Base-by-base conservation (phyloP, 1,139 yeast species). In the Saccharomycopsis hybrid region DNA sequence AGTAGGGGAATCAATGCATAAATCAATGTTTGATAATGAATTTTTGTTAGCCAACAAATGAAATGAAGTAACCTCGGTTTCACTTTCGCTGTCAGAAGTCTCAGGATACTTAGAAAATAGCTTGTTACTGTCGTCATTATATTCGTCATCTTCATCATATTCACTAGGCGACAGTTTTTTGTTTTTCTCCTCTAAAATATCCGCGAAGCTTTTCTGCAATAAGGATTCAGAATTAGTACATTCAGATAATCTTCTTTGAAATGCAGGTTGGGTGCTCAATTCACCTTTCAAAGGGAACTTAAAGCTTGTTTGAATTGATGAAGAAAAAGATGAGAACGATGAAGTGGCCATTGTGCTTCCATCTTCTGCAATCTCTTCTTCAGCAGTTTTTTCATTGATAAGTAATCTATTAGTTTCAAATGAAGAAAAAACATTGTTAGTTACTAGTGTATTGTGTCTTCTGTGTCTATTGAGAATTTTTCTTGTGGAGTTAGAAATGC, bases 1-100 rank as follows among this genome's bases (percentile, higher is more conserved):
- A 8, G 50, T 47, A 5, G 50, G 50, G 9, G 43, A 36, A 31
- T 47, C 50, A 33, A 47, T 41, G 35, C 50, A 47, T 8, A 47
- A 43, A n/a, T 47, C 50, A 29, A 47, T 42, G 36, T 42, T 43
- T 9, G 47, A 38, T 29, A 47, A 36, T 7, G 43, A 36, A 35
- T 35, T 36, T 37, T 47, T 47, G 25, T 42, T 41, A 24, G n/a
- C 36, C 41, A 47, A 24, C 13, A 41, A 18, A 13, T 43, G 30
- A 24, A 27, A 43, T 7, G 43, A n/a, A 25, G 35, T 27, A 11
- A 41, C 25, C 24, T 49, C 52, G 5, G 31, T 35, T 8, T 49
- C 53, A 24, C 50, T 47, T 18, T 49, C 53, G 31, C 47, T 42
- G 25, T 49, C 53, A 8, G 40, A 35, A 11, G 42, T 24, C 11